phyloP scores from a whole-genome alignment of 768 basidiomycete species.

The Glaciozyma antarctica region DNA sequence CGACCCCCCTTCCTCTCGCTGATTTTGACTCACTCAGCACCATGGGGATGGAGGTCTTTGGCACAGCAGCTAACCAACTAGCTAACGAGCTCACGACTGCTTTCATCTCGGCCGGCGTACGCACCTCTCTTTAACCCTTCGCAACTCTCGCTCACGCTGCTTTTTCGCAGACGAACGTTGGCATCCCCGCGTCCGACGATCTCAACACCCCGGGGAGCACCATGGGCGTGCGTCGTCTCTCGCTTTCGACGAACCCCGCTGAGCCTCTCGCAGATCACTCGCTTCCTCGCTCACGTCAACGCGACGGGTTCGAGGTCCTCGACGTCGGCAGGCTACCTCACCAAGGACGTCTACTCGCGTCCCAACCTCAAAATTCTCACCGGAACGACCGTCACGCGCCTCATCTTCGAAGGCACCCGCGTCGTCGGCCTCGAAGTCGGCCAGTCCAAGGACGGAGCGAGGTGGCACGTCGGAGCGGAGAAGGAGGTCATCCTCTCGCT shows the following conservation, averaged over 20 bases:
- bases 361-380: conserved; percentile 29
- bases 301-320: conserved; percentile 21
- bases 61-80: conserved; percentile 15
- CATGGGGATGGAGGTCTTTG: conserved; percentile 21
- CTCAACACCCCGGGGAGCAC: conserved; percentile 19
- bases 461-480: conserved; percentile 10
- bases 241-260: too few relatives aligned
- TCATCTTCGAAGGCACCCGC: conserved; percentile 6
- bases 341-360: conserved; percentile 15
- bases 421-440: conserved; percentile 25
- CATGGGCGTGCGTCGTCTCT: conserved; percentile 1
- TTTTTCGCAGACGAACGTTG: conserved; percentile 4
- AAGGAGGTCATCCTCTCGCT: conserved; percentile 18
- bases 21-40: background rate
- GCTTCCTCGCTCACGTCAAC: conserved; percentile 22
- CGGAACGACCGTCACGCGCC: conserved; percentile 17
- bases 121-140: background rate
- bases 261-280: conserved; percentile 9
- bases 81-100: conserved; percentile 12
- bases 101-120: conserved; percentile 15
- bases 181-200: conserved; percentile 20
- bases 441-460: conserved; percentile 1
- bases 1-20: too few relatives aligned
- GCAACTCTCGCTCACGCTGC: background rate
- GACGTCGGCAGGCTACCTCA: conserved; percentile 30